A percentile compares a stretch with the other conserved stretches of the same genome.
These are phyloP conservation scores for Pseudohalonectria lignicola DNA, from an alignment of 2,329 filamentous ascomycete species.

Conservation along the genomic window DNA sequence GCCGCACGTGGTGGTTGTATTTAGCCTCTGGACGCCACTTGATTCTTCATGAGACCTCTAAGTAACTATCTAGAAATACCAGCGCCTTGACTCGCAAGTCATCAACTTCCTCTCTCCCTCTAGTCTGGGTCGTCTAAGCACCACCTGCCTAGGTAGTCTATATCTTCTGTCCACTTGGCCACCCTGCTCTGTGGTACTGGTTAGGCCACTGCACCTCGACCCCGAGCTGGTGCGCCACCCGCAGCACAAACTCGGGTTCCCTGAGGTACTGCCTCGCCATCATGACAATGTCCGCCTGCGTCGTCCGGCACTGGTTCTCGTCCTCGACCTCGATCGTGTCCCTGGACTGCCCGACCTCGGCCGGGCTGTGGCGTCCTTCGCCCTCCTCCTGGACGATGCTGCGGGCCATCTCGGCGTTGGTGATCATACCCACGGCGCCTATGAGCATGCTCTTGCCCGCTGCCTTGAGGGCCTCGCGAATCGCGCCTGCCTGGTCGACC, in stretches of 20 bases:
- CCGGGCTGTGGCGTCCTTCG: no score
- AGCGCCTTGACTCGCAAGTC: no score
- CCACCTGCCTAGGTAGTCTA: no score
- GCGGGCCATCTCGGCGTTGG: constrained; percentile 56
- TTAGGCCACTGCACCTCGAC: constrained; percentile 62
- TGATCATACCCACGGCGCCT: constrained; percentile 65
- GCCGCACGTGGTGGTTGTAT: no score
- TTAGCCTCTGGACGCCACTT: no score
- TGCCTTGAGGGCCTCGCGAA: constrained; percentile 53
- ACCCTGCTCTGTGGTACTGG: constrained; percentile 40
- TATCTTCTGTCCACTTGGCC: no score
- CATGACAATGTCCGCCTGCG: constrained; percentile 58
- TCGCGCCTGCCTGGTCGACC: constrained; percentile 56
- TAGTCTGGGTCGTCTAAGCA: no score
- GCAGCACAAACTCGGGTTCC: constrained; percentile 69
- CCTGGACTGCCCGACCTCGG: constrained; percentile 15
- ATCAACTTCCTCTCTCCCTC: no score
- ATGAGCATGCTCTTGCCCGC: constrained; percentile 47
- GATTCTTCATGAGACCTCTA: no score
- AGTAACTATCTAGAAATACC: no score
- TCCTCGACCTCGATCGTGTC: constrained; percentile 29
- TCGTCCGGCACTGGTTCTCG: constrained; percentile 20
- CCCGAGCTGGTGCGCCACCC: constrained; percentile 60
- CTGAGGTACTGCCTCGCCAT: constrained; percentile 69
- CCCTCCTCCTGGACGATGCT: constrained; percentile 41